phyloP scores from a whole-genome alignment of 2,329 filamentous ascomycete species.

The Aspergillus tamarii region DNA sequence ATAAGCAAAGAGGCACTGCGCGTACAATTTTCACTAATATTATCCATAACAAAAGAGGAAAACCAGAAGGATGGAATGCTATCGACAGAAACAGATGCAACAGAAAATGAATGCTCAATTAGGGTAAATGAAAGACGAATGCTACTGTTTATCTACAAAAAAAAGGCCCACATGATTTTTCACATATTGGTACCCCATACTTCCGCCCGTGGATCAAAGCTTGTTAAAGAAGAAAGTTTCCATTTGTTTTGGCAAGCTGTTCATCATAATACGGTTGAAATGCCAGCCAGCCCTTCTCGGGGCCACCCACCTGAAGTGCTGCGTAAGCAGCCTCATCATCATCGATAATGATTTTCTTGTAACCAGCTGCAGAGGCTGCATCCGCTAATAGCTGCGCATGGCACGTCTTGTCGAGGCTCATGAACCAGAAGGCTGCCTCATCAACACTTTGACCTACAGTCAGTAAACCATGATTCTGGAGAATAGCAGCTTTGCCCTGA shows the following conservation, averaged over 20 bases:
- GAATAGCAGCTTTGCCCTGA: constrained; percentile 61
- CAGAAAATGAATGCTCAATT: too few relatives aligned
- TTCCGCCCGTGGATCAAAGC: too few relatives aligned
- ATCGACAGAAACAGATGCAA: too few relatives aligned
- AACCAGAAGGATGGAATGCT: too few relatives aligned
- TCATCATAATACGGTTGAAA: background rate
- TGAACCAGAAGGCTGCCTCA: constrained; percentile 72
- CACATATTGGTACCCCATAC: background rate
- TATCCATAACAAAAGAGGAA: too few relatives aligned
- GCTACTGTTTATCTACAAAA: too few relatives aligned
- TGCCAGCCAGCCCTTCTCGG: background rate
- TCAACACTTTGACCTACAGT: constrained; percentile 74
- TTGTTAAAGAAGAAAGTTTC: background rate
- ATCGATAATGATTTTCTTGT: background rate
- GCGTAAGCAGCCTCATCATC: background rate
- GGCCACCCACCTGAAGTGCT: background rate
- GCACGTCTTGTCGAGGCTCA: constrained; percentile 69
- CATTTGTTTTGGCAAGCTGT: background rate
- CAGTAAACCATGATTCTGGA: constrained; percentile 73
- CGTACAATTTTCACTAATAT: too few relatives aligned
- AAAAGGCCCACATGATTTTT: rapidly evolving
- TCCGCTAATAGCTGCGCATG: constrained; percentile 70
- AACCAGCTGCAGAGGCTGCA: constrained; percentile 53
- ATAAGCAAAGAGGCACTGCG: too few relatives aligned
- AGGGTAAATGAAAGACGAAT: too few relatives aligned